Conservation (phyloP, 148 eudicot species). For the Polygonum aviculare region DNA sequence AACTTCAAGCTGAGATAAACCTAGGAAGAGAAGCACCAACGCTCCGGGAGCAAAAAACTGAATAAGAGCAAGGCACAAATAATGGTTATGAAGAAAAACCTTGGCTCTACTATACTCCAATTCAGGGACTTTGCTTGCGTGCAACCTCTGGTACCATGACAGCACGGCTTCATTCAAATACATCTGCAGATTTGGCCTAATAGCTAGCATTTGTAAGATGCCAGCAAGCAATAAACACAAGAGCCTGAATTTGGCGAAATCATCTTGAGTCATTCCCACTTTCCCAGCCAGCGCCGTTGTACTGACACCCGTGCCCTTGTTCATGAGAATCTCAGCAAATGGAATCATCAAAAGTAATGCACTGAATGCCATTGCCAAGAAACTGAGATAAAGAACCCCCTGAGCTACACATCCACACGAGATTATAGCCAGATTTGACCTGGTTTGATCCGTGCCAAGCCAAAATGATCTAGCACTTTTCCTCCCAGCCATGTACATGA, state of each 20-base stretch:
- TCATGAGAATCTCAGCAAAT: slow-evolving; percentile 46
- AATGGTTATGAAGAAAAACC: slow-evolving; percentile 88
- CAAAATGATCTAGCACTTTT: slow-evolving; percentile 80
- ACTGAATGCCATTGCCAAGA: slow-evolving; percentile 41
- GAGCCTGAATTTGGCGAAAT: slow-evolving; percentile 49
- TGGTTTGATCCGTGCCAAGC: slow-evolving; percentile 95
- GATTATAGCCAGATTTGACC: slow-evolving; percentile 64
- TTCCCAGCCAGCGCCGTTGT: slow-evolving; percentile 40
- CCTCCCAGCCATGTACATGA: slow-evolving; percentile 58
- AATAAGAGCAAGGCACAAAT: slow-evolving; percentile 55
- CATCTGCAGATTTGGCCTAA: slow-evolving; percentile 72
- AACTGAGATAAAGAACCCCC: slow-evolving; percentile 52
- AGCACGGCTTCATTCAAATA: slow-evolving; percentile 85
- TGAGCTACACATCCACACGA: slow-evolving; percentile 71
- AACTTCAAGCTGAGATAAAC: slow-evolving; percentile 54
- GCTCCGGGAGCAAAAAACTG: slow-evolving; percentile 68
- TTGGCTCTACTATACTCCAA: slow-evolving; percentile 86
- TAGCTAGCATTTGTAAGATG: slow-evolving; percentile 38
- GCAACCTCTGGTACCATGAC: slow-evolving; percentile 91
- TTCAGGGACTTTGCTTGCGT: slow-evolving; percentile 87
- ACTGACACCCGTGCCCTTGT: slow-evolving; percentile 24
- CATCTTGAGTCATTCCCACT: slow-evolving; percentile 53
- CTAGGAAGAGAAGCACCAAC: slow-evolving; percentile 60
- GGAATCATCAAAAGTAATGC: slow-evolving; percentile 86
- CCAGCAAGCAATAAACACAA: slow-evolving; percentile 56